A percentile compares a stretch with the other conserved stretches of the same genome.
Conservation (phyloP, 306 rosid genomes). For the Corylus americana region DNA sequence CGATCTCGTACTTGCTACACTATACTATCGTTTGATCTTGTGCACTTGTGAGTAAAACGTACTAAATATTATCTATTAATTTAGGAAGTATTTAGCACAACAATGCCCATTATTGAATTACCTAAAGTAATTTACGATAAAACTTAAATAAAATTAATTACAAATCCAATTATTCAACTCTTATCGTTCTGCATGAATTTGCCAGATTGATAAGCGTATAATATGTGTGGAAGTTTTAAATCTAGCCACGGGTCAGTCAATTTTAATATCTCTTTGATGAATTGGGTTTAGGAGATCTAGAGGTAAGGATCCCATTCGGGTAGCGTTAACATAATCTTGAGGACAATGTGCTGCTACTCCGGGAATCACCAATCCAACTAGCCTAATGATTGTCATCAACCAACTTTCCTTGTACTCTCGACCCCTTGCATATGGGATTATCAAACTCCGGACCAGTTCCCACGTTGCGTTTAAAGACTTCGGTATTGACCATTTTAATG, state of each 20-base stretch:
- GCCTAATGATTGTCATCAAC: constrained; percentile 46
- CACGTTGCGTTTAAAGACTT: constrained; percentile 57
- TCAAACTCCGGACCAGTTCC: constrained; percentile 66
- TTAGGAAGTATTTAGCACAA: too few relatives aligned
- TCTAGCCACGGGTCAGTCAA: constrained; percentile 9
- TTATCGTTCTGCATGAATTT: too few relatives aligned
- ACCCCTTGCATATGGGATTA: constrained; percentile 46
- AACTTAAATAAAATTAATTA: too few relatives aligned
- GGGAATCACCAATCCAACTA: constrained; percentile 62
- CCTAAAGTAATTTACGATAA: too few relatives aligned
- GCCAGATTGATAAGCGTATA: too few relatives aligned
- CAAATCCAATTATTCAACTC: too few relatives aligned
- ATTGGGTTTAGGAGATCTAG: neutral
- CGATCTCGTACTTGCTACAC: too few relatives aligned
- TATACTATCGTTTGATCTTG: too few relatives aligned
- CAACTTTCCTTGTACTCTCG: constrained; percentile 42
- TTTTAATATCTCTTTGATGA: constrained; percentile 22
- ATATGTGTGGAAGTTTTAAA: neutral
- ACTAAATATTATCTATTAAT: too few relatives aligned
- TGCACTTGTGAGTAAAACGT: too few relatives aligned
- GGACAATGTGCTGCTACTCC: constrained; percentile 64
- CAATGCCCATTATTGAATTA: too few relatives aligned
- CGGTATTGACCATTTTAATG: constrained; percentile 53
- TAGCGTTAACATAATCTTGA: constrained; percentile 53
- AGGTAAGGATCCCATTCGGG: constrained; percentile 46